Conservation (phyloP, 2,329 filamentous ascomycete species). For the Trichoderma sp. region DNA sequence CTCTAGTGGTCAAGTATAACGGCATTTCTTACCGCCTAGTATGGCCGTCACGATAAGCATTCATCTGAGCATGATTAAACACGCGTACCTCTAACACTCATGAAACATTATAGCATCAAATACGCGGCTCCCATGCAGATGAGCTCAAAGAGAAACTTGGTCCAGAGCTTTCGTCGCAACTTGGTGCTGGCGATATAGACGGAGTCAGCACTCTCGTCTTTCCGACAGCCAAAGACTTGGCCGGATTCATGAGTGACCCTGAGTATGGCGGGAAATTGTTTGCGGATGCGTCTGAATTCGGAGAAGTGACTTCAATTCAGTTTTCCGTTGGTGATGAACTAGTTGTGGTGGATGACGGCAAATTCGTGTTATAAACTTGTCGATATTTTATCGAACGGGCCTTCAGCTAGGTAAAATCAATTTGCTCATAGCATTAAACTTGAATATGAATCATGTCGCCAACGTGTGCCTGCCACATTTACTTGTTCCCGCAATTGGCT, state of each 20-base stretch:
- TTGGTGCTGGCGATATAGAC: conserved; percentile 10
- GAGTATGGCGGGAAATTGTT: neutral
- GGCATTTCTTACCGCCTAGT: conserved; percentile 20
- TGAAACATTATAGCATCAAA: neutral
- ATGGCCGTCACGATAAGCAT: neutral
- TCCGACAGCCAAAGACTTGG: conserved; percentile 11
- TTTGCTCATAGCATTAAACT: neutral
- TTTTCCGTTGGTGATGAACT: conserved; percentile 19
- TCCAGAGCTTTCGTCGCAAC: neutral
- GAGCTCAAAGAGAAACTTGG: conserved; percentile 9
- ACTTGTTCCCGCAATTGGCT: neutral
- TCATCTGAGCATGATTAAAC: no score
- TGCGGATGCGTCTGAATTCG: neutral
- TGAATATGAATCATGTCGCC: neutral
- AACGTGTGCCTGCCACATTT: neutral
- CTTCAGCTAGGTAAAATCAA: neutral
- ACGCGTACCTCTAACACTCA: neutral
- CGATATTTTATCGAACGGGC: neutral
- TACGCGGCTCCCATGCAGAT: neutral
- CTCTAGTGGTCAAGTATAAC: conserved; percentile 8
- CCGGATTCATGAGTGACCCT: neutral
- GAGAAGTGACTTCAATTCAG: neutral
- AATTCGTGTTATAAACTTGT: neutral
- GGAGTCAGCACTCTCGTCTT: conserved; percentile 15
- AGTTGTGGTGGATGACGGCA: neutral